Evolutionary conservation across 371 early-diverging fungal genomes (phyloP), one percentile per base, ranked within the genome.

Genomic region (Coemansia sp.): DNA sequence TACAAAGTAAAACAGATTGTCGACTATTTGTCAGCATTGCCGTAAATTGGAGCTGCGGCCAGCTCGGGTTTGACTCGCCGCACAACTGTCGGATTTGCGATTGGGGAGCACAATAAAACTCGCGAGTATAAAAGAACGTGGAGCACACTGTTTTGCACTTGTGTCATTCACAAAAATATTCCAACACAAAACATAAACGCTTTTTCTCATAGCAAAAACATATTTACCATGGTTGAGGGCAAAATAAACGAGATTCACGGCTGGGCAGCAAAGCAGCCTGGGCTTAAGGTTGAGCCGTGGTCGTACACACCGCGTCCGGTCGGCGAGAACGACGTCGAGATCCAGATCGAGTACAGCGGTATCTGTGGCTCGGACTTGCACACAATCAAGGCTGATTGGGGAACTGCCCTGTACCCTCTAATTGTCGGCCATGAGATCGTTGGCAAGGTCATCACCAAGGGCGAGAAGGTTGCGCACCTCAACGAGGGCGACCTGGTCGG

Each of bases 371-470:
- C 86, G 1, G 84, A 85, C 58, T 58, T 87, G 34, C 90, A 89
- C 76, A 88, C 86, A 18, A 79, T 87, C 63, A 86, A 85, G 63
- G 68, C 75, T 42, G 90, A 86, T 45, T 90, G 88, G 90, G 84
- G 86, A 0, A 81, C 82, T 27, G 83, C 87, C 26, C 64, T 67
- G 26, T 89, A 82, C 73, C 91, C 92, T 11, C 84, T 85, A 69
- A 84, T 92, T 16, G 81, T 86, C 16, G 93, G 93, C 16, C 93
- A 92, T 67, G 90, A 91, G 74, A 87, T 90, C 26, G 82, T 91
- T 39, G 91, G 91, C 69, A 72, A 82, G 26, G 81, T 91, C 29
- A 78, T 83, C 10, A 81, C 84, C 39, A 80, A 82, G 14, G 92
- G 90, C 31, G 69, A 67, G 2, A 67, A 74, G 45, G 88, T 86